phyloP scores from a whole-genome alignment of 2,329 filamentous ascomycete genomes.

The Zymoseptoria crescenta region DNA sequence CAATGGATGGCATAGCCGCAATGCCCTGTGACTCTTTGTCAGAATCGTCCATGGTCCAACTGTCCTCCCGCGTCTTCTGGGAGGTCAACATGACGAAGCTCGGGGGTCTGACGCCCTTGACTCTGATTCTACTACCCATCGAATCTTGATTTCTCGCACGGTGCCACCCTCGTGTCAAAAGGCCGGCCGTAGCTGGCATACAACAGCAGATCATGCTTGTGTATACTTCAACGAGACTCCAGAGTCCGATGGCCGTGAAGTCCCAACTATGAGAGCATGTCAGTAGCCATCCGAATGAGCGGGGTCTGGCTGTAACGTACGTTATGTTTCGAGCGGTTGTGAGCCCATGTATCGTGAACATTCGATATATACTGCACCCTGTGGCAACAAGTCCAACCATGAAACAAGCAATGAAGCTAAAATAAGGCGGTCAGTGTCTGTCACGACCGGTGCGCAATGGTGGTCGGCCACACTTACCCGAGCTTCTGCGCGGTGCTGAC shows the following conservation, averaged over 20 bases:
- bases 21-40: not conserved
- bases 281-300: not conserved
- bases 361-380: conserved; percentile 8
- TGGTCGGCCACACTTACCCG: conserved; percentile 1
- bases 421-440: not conserved
- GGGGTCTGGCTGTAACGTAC: not conserved
- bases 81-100: not conserved
- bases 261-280: conserved; percentile 1
- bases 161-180: conserved; percentile 7
- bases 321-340: conserved; percentile 6
- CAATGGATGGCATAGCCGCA: not conserved
- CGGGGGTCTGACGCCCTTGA: not conserved
- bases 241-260: conserved; percentile 3
- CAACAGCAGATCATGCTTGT: conserved; percentile 16
- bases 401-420: conserved; percentile 8
- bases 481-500: conserved; percentile 8
- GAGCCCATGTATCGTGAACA: conserved; percentile 3
- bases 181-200: conserved; percentile 10
- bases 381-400: conserved; percentile 12
- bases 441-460: not conserved
- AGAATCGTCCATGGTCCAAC: not conserved
- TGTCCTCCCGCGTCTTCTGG: not conserved
- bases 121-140: not conserved
- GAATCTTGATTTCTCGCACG: not conserved
- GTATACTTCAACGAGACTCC: conserved; percentile 11